phyloP scores from a whole-genome alignment of 306 rosid genomes.

The Quercus aquifolioides region DNA sequence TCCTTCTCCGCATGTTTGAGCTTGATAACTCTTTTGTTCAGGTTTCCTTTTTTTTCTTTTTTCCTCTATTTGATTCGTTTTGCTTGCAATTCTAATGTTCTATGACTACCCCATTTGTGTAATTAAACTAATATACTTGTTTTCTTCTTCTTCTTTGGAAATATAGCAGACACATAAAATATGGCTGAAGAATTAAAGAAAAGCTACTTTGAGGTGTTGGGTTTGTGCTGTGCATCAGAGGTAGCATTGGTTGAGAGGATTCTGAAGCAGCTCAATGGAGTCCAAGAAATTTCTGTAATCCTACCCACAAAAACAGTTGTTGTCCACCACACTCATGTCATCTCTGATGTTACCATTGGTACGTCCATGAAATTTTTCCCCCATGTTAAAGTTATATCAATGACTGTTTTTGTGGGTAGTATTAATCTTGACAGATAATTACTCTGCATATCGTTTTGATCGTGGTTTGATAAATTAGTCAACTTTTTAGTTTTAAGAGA shows the following conservation, averaged over 20 bases:
- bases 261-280: slow-evolving; percentile 56
- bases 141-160: background rate
- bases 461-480: too few relatives aligned
- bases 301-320: slow-evolving; percentile 79
- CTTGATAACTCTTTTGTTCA: too few relatives aligned
- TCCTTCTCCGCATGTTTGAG: too few relatives aligned
- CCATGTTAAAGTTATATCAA: background rate
- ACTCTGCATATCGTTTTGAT: too few relatives aligned
- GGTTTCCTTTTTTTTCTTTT: too few relatives aligned
- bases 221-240: slow-evolving; percentile 89
- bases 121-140: background rate
- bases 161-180: background rate
- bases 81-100: too few relatives aligned
- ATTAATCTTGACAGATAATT: too few relatives aligned
- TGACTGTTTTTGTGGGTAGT: too few relatives aligned
- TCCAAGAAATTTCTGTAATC: slow-evolving; percentile 66
- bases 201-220: slow-evolving; percentile 84
- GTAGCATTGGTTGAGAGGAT: slow-evolving; percentile 65
- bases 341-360: slow-evolving; percentile 82
- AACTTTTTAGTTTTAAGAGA: too few relatives aligned
- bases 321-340: slow-evolving; percentile 55
- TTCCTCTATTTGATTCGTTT: too few relatives aligned
- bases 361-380: background rate
- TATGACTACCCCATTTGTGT: too few relatives aligned
- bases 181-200: slow-evolving; percentile 38